Percentiles rank a stretch among this genome's conserved stretches.
Evolutionary conservation across 305 asterid species (phyloP).

Genomic region (Fraxinus sp.): DNA sequence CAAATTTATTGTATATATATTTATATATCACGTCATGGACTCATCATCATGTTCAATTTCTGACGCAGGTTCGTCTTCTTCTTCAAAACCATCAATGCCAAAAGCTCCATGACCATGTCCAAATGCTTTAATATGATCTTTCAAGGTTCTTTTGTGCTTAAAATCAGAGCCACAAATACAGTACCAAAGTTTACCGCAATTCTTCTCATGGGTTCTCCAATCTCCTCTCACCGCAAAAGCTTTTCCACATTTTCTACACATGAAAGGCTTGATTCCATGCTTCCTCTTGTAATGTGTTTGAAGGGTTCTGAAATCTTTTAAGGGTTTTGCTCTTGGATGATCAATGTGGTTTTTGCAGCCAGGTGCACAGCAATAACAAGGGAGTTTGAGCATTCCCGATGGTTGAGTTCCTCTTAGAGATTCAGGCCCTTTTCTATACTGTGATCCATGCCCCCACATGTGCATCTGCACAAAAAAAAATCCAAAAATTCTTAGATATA

Average conservation of each 20-base stretch:
- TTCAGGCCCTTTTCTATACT: constrained; percentile 76
- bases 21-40: constrained; percentile 15
- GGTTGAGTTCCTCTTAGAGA: constrained; percentile 82
- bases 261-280: constrained; percentile 85
- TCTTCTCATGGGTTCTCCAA: constrained; percentile 90
- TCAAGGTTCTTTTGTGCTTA: constrained; percentile 83
- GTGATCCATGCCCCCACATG: constrained; percentile 98
- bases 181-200: constrained; percentile 88
- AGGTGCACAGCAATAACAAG: constrained; percentile 82
- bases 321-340: constrained; percentile 82
- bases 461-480: constrained; percentile 65
- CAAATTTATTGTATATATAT: background rate
- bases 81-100: constrained; percentile 54
- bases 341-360: constrained; percentile 87
- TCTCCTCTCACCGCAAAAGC: constrained; percentile 91
- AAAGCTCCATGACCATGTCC: constrained; percentile 76
- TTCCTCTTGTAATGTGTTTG: constrained; percentile 89
- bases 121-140: constrained; percentile 81
- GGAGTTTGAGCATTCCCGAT: constrained; percentile 81
- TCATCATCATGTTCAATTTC: constrained; percentile 75
- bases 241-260: constrained; percentile 84
- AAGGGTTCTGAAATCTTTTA: constrained; percentile 84
- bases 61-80: constrained; percentile 76
- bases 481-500: background rate
- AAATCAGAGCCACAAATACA: constrained; percentile 84